A percentile compares a stretch with the other conserved stretches of the same genome.
Evolutionary conservation across 75 land plant genomes (phyloP).

Genomic region (Pinus tabuliformis): DNA sequence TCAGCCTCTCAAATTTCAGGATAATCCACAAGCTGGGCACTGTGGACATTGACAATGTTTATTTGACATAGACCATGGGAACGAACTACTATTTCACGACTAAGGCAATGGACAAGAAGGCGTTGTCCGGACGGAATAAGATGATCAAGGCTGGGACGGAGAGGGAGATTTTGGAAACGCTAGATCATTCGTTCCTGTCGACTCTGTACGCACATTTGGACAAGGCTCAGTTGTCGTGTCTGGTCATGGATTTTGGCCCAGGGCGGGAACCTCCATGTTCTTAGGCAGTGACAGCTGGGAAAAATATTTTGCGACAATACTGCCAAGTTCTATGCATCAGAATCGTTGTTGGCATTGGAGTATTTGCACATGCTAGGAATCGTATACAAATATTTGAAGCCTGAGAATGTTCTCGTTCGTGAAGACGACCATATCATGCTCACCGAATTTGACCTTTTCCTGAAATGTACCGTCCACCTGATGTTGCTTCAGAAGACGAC

Average conservation of each 20-base stretch:
- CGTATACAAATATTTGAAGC: no score
- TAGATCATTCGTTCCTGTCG: slow-evolving; percentile 30
- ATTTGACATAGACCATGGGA: slow-evolving; percentile 15
- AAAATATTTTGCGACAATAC: no score
- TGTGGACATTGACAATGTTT: slow-evolving; percentile 31
- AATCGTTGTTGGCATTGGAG: no score
- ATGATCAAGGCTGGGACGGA: slow-evolving; percentile 13
- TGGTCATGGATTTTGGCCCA: no score
- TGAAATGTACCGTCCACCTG: not conserved
- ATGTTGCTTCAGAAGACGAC: not conserved
- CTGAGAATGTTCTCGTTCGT: no score
- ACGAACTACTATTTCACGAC: slow-evolving; percentile 11
- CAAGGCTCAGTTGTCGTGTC: slow-evolving; percentile 14
- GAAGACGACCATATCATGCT: slow-evolving; percentile 24
- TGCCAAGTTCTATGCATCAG: no score
- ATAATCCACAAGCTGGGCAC: slow-evolving; percentile 18
- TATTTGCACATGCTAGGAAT: no score
- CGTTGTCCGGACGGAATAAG: not conserved
- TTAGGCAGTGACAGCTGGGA: no score
- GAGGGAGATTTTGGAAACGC: slow-evolving; percentile 13
- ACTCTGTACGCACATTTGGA: slow-evolving; percentile 29
- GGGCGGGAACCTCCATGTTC: no score
- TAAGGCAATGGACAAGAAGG: slow-evolving; percentile 31
- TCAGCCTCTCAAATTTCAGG: slow-evolving; percentile 9
- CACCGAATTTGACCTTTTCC: slow-evolving; percentile 25